Base-by-base conservation (phyloP, 495 filamentous ascomycete species). In the Tuber umbilicatum region DNA sequence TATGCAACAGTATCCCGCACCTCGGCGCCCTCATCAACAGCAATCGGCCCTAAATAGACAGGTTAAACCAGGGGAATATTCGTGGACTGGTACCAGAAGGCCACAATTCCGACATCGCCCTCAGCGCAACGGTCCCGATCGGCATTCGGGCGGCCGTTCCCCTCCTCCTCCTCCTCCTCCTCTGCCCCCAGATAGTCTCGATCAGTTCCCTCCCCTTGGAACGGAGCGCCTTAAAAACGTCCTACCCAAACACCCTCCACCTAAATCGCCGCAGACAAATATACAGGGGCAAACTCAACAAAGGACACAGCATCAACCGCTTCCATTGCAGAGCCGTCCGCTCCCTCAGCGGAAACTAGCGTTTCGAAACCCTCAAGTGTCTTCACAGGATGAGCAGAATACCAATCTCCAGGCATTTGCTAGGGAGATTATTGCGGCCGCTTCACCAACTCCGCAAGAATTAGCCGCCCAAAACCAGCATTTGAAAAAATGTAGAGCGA, bases 121-220 rank as follows among this genome's bases (percentile, higher is more conserved):
- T 27, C 76, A 47, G 45, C 27, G 39, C 21, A 45, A 38, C 1
- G 38, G 68, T 14, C 45, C 41, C 60, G 78, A 67, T 40, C 39
- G 0, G 39, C 39, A 40, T 42, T 73, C 40, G 69, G 21, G 64
- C 43, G 37, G 21, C 21, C 27, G 27, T 64, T 39, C 75, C 23
- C 73, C 64, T 6, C 71, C 41, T 40, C 39, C 39, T 40, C 39
- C 39, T 0, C 39, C 10, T 40, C 39, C 39, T 35, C 75, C 69
- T 35, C 16, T 17, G 2, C 74, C 74, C 31, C 37, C 70, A 64
- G 23, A 47, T 4, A 73, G 35, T 37, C 73, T 73, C 73, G 72
- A 81, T 23, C 71, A 81, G 41, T 81, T 81, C n/a, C 79, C 80
- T 17, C 80, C 80, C 40, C 43, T 81, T 68, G 80, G 79, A 71